Evolutionary conservation across 2,329 filamentous ascomycete genomes (phyloP).

Genomic region (Fusarium protoensiforme): DNA sequence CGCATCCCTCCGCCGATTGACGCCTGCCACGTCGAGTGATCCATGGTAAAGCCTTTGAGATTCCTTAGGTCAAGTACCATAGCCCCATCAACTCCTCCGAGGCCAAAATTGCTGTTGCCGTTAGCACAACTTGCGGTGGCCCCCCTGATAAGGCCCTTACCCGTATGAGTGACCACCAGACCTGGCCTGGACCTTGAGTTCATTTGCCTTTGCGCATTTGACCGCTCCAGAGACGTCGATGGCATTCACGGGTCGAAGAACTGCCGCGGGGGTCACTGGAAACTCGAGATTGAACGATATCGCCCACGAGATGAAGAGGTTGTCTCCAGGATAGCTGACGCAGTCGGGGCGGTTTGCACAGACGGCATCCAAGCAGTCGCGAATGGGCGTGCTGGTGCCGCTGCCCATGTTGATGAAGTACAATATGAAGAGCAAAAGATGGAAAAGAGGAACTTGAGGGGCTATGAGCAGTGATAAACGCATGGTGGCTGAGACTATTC

Average conservation of each 20-base stretch:
- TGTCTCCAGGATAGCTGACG: slow-evolving; percentile 57
- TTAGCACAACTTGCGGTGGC: not conserved
- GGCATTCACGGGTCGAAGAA: slow-evolving; percentile 64
- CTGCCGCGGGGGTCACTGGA: slow-evolving; percentile 62
- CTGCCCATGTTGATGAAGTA: slow-evolving; percentile 53
- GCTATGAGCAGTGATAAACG: not conserved
- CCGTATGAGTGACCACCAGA: slow-evolving; percentile 75
- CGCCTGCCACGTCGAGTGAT: slow-evolving; percentile 63
- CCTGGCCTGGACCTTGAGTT: slow-evolving; percentile 68
- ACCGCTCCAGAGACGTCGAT: slow-evolving; percentile 68
- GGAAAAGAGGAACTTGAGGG: not conserved
- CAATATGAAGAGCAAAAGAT: not conserved
- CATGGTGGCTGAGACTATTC: not conserved
- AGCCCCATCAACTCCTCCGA: slow-evolving; percentile 62
- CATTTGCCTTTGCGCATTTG: slow-evolving; percentile 63
- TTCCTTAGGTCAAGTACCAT: slow-evolving; percentile 66
- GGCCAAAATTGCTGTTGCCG: slow-evolving; percentile 50
- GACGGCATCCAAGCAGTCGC: slow-evolving; percentile 58
- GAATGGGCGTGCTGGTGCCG: slow-evolving; percentile 52
- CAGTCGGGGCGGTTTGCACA: slow-evolving; percentile 58
- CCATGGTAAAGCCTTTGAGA: slow-evolving; percentile 64
- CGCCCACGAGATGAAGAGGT: slow-evolving; percentile 60
- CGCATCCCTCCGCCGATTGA: slow-evolving; percentile 64
- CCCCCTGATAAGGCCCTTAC: slow-evolving; percentile 45
- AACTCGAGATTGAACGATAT: slow-evolving; percentile 65